A percentile compares a stretch with the other conserved stretches of the same genome.
Conservation (phyloP, 805 yeast species). For the Zygotorulaspora florentina region DNA sequence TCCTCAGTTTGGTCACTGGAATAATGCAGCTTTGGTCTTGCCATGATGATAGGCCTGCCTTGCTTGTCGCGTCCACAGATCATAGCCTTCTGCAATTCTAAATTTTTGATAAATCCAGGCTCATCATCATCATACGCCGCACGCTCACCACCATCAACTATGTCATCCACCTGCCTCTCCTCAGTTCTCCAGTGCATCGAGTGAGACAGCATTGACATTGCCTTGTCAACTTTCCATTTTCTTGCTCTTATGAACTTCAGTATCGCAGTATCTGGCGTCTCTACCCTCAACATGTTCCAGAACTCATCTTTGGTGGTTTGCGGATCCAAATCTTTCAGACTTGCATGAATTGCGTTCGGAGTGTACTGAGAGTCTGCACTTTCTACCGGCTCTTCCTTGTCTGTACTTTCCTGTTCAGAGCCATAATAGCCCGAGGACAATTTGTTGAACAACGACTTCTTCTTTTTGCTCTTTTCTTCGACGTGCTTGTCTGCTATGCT, state of each 20-base stretch:
- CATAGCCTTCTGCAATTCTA: conserved; percentile 62
- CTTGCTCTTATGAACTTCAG: conserved; percentile 82
- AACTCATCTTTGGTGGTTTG: conserved; percentile 47
- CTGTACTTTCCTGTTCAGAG: conserved; percentile 3
- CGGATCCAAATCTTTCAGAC: conserved; percentile 50
- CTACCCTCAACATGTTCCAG: conserved; percentile 65
- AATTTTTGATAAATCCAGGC: conserved; percentile 40
- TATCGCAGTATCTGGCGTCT: conserved; percentile 73
- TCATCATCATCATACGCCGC: conserved; percentile 46
- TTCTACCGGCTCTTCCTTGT: conserved; percentile 10
- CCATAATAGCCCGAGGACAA: conserved; percentile 12
- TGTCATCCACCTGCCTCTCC: conserved; percentile 55
- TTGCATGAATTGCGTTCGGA: conserved; percentile 42
- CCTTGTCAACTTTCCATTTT: conserved; percentile 71
- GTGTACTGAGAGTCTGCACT: conserved; percentile 23
- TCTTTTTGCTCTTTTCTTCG: conserved; percentile 17
- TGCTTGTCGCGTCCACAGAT: conserved; percentile 69
- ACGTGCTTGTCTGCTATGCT: neutral
- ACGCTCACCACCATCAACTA: conserved; percentile 70
- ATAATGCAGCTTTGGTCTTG: conserved; percentile 74
- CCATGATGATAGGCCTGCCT: conserved; percentile 75
- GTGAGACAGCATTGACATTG: conserved; percentile 65
- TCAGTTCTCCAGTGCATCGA: conserved; percentile 72
- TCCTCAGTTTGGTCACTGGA: conserved; percentile 62
- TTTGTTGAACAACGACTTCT: conserved; percentile 25